Conservation (phyloP, 352 stramenopile genomes). For the Phytophthora fragariae region DNA sequence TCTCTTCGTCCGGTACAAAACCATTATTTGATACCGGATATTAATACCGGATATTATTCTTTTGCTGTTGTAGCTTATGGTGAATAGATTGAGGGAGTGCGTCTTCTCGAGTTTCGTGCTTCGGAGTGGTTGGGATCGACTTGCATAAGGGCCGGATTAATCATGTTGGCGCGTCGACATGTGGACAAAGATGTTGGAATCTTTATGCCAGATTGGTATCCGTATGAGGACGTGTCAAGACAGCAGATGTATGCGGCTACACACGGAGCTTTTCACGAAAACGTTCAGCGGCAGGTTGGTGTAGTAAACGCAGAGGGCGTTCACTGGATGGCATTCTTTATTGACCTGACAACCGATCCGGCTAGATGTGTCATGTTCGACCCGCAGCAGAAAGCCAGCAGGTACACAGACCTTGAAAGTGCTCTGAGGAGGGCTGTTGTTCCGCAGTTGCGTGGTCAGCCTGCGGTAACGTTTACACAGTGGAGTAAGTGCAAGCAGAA, state of each 20-base stretch:
- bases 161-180: not conserved
- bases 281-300: not conserved
- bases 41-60: constrained; percentile 14
- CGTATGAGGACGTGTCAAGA: not conserved
- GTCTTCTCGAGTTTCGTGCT: constrained; percentile 11
- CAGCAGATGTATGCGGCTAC: not conserved
- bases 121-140: constrained; percentile 10
- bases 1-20: not conserved
- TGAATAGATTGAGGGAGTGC: constrained; percentile 12
- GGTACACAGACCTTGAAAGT: not conserved
- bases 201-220: constrained; percentile 11
- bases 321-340: constrained; percentile 19
- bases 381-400: not conserved
- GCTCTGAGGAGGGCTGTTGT: not conserved
- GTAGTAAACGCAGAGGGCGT: constrained; percentile 5
- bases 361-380: constrained; percentile 10
- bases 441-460: not conserved
- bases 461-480: not conserved
- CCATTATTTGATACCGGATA: not conserved
- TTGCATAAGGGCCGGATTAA: constrained; percentile 6
- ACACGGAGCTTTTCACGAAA: constrained; percentile 7
- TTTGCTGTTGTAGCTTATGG: constrained; percentile 4
- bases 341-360: not conserved
- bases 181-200: not conserved
- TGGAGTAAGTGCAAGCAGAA: constrained; percentile 11